Conservation (phyloP, 176 grass and related monocot genomes). For the Triticum aestivum region IWGSC_CS_RefSeq_v2.1 NC_057794.1:190310965-190311464, state of each 20-base stretch:
- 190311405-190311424: neutral
- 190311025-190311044: slow-evolving; percentile 97
- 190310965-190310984: slow-evolving; percentile 94
- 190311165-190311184: slow-evolving; percentile 66
- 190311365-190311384: slow-evolving; percentile 39
- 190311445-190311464: neutral
- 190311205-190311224: slow-evolving; percentile 90
- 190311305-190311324: slow-evolving; percentile 28
- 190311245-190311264: slow-evolving; percentile 77
- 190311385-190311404: slow-evolving; percentile 45
- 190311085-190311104: slow-evolving; percentile 49
- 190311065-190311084: slow-evolving; percentile 90
- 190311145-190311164: neutral
- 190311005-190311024: slow-evolving; percentile 92
- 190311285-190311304: slow-evolving; percentile 39
- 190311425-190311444: slow-evolving; percentile 11
- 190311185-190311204: slow-evolving; percentile 94
- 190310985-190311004: slow-evolving; percentile 92
- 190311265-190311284: slow-evolving; percentile 41
- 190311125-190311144: neutral
- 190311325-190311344: slow-evolving; percentile 48
- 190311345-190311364: slow-evolving; percentile 25
- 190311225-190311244: slow-evolving; percentile 73
- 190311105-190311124: slow-evolving; percentile 14
- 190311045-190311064: slow-evolving; percentile 80